Evolutionary conservation across 352 stramenopile genomes (phyloP), one percentile per base, ranked within the genome.

Genomic region (Phytophthora sp.): DNA sequence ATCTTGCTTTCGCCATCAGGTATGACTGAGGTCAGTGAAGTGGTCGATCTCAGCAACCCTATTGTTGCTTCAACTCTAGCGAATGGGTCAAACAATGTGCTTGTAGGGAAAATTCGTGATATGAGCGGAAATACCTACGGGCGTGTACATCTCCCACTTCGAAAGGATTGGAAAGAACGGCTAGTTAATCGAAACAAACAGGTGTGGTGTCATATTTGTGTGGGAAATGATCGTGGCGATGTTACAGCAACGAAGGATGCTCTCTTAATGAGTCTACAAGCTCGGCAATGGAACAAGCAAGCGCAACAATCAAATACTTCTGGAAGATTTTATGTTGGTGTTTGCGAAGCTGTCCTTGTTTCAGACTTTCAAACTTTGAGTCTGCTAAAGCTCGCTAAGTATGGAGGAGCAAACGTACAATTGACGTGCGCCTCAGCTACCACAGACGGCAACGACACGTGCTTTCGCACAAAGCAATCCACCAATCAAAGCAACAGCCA

Each of bases 91-190:
- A 46, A 13, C 42, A 45, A 28, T 1, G 44, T 79, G 7, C 13
- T 82, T 6, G 62, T 62, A 0, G 50, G 72, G 10, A 56, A 55
- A 38, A 49, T 82, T 21, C 57, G 54, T 15, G 51, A 74, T 13
- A 48, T 69, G 20, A 35, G 23, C 15, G 67, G 48, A n/a, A 63
- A 63, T 5, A 37, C 27, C 2, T 54, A 68, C 15, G 70, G 58
- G 0, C 51, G 45, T n/a, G 56, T 64, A 10, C 70, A 82, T 50
- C 31, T 82, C 42, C 67, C 70, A 24, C 51, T 82, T 5, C 52
- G 64, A 12, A 67, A 52, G 9, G 68, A 60, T 39, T 82, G 74
- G 74, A 64, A 37, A 54, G 43, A 62, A 41, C 39, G 17, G 11
- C 49, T 61, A 21, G 42, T 59, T 24, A 44, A 28, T 41, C 26